phyloP scores from a whole-genome alignment of 1,284 basidiomycete genomes.

The Moniliophthora roreri region DNA sequence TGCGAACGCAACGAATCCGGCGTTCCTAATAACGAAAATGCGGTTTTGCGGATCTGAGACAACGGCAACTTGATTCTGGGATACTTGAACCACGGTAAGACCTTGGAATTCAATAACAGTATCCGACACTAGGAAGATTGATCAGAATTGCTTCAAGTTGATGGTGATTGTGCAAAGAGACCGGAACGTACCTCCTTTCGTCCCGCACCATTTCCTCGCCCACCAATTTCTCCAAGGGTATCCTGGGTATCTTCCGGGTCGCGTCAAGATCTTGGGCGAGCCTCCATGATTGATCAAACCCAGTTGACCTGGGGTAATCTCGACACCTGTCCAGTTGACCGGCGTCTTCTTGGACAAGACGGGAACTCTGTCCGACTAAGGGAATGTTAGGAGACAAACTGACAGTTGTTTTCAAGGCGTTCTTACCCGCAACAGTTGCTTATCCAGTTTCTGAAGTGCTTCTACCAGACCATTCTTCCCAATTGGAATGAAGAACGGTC shows the following conservation, averaged over 20 bases:
- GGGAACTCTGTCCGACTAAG: constrained; percentile 50
- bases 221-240: constrained; percentile 81
- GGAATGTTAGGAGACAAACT: constrained; percentile 6
- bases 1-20: constrained; percentile 75
- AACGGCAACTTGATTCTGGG: constrained; percentile 57
- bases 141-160: background rate
- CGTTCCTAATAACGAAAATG: constrained; percentile 77
- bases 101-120: constrained; percentile 77
- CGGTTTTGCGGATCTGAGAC: constrained; percentile 79
- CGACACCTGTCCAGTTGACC: constrained; percentile 66
- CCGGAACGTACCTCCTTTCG: constrained; percentile 54
- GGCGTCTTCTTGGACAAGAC: constrained; percentile 53
- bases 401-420: constrained; percentile 1
- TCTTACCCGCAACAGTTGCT: constrained; percentile 51
- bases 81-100: constrained; percentile 70
- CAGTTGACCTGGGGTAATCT: constrained; percentile 64
- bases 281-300: constrained; percentile 80
- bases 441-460: constrained; percentile 66
- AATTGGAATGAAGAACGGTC: constrained; percentile 70
- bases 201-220: constrained; percentile 68
- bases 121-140: constrained; percentile 58
- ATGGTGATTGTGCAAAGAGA: no score
- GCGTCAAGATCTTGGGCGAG: constrained; percentile 67
- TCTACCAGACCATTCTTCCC: constrained; percentile 59
- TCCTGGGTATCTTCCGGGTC: constrained; percentile 72